Evolutionary conservation across 78 protist species (phyloP).

Genomic region (Dictyostelium discoideum): DNA sequence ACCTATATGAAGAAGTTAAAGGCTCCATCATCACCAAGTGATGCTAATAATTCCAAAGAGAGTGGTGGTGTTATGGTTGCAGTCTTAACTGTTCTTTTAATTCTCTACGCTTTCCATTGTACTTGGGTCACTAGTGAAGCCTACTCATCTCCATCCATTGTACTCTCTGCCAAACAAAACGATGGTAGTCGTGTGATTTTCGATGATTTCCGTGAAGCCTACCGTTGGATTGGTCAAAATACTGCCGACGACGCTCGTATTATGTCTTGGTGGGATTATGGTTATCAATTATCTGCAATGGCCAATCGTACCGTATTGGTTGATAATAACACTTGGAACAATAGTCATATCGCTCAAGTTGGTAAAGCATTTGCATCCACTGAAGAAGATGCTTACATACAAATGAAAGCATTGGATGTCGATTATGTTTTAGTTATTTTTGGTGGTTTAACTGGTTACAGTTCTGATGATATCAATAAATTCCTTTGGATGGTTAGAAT

Average conservation of each 20-base stretch:
- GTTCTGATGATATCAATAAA: constrained; percentile 98
- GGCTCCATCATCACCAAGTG: constrained; percentile 22
- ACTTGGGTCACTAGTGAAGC: constrained; percentile 98
- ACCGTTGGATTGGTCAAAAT: constrained; percentile 98
- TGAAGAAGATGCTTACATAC: constrained; percentile 92
- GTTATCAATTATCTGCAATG: constrained; percentile 99
- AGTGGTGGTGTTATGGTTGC: constrained; percentile 76
- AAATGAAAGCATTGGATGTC: constrained; percentile 93
- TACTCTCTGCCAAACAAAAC: constrained; percentile 87
- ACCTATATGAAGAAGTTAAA: constrained; percentile 66
- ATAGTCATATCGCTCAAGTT: constrained; percentile 98
- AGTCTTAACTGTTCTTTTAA: constrained; percentile 80
- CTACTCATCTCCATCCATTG: constrained; percentile 99
- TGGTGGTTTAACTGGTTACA: constrained; percentile 98
- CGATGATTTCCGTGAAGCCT: constrained; percentile 99
- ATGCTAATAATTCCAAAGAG: constrained; percentile 37
- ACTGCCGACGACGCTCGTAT: constrained; percentile 96
- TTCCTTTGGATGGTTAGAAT: constrained; percentile 99
- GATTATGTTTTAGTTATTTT: constrained; percentile 98
- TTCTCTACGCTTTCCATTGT: constrained; percentile 95
- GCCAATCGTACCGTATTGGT: constrained; percentile 98
- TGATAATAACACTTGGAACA: constrained; percentile 99
- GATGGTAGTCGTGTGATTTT: constrained; percentile 93
- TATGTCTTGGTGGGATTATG: constrained; percentile 99
- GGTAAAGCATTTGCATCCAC: constrained; percentile 91